These are phyloP conservation scores for Penicillium fuscoglaucum DNA, from an alignment of 2,329 filamentous ascomycete genomes.

Conservation along the genomic window DNA sequence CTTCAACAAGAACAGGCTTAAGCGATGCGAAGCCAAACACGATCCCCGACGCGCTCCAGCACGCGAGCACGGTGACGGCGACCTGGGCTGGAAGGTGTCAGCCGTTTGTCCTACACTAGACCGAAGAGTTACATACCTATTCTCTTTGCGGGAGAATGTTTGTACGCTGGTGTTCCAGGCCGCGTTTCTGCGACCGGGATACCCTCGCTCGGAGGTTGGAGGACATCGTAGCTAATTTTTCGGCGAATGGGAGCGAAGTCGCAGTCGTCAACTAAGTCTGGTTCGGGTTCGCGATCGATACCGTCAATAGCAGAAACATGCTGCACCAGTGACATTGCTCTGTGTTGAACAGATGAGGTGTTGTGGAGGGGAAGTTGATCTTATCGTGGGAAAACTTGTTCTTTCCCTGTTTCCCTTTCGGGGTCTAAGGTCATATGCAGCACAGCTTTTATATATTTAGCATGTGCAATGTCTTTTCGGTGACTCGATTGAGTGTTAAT, in stretches of 20 bases:
- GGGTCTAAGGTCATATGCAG: not conserved
- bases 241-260: constrained; percentile 24
- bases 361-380: not conserved
- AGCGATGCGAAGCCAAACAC: constrained; percentile 84
- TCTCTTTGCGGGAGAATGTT: constrained; percentile 45
- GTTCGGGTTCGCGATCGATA: constrained; percentile 44
- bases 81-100: constrained; percentile 55
- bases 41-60: constrained; percentile 73
- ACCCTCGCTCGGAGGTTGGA: constrained; percentile 39
- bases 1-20: constrained; percentile 73
- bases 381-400: not conserved
- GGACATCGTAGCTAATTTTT: constrained; percentile 44
- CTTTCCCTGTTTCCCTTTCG: not conserved
- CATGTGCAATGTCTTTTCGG: not conserved
- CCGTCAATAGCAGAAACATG: constrained; percentile 53
- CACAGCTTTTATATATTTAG: not conserved
- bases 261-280: constrained; percentile 16
- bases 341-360: constrained; percentile 13
- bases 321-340: constrained; percentile 52
- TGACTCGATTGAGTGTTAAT: not conserved
- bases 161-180: constrained; percentile 50
- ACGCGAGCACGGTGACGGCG: constrained; percentile 65
- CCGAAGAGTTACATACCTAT: constrained; percentile 25
- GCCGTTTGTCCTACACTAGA: not conserved
- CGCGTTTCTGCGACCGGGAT: constrained; percentile 40